Conservation (phyloP, 2,329 filamentous ascomycete species). For the Plenodomus biglobosus region DNA sequence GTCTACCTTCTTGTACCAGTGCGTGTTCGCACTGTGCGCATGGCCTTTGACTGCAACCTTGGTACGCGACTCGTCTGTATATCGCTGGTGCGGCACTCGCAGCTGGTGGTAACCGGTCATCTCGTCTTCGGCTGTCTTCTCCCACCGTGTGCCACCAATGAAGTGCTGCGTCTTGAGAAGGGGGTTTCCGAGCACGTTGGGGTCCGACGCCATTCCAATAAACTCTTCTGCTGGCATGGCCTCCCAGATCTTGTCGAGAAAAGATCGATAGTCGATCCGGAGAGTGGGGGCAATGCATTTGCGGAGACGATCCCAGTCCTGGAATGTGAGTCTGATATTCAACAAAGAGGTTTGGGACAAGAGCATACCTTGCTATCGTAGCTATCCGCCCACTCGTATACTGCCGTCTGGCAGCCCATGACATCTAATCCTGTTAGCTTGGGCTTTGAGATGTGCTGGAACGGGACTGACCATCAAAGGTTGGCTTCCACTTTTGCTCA, state of each 20-base stretch:
- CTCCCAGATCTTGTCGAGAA: constrained; percentile 59
- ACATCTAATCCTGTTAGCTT: constrained; percentile 45
- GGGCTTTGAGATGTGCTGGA: neutral
- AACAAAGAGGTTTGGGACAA: neutral
- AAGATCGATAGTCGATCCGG: constrained; percentile 67
- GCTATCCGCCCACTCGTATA: constrained; percentile 66
- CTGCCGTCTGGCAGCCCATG: constrained; percentile 52
- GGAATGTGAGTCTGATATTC: constrained; percentile 4
- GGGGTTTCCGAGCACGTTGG: constrained; percentile 56
- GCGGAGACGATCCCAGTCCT: constrained; percentile 62
- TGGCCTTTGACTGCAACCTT: constrained; percentile 58
- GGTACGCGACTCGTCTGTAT: constrained; percentile 52
- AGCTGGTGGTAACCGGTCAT: constrained; percentile 60
- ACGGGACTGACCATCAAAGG: constrained; percentile 36
- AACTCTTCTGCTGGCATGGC: constrained; percentile 59
- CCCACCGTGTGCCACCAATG: constrained; percentile 57
- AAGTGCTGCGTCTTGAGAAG: constrained; percentile 60
- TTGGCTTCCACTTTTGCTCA: constrained; percentile 35
- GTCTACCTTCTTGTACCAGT: constrained; percentile 60
- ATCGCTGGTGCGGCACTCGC: constrained; percentile 60
- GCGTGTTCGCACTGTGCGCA: constrained; percentile 56
- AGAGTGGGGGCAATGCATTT: constrained; percentile 65
- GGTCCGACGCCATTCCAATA: constrained; percentile 55
- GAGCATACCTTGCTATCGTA: constrained; percentile 60
- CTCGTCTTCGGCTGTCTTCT: constrained; percentile 52